Evolutionary conservation across 2,329 filamentous ascomycete genomes (phyloP), one percentile per base, ranked within the genome.

Genomic region (Penicillium sp.): DNA sequence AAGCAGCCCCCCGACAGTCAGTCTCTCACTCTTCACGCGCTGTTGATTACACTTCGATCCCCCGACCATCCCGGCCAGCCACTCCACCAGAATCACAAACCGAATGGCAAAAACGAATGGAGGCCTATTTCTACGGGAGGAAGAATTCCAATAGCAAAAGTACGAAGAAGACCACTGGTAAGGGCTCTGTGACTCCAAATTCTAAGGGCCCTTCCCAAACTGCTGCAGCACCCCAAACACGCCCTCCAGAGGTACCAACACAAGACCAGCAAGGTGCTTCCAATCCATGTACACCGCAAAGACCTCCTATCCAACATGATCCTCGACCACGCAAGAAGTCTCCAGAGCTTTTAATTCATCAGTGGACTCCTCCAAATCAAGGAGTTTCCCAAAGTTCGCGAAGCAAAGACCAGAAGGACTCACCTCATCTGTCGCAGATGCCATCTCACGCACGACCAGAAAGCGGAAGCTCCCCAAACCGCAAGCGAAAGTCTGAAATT

Each of bases 321-420:
- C 6, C 13, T n/a, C 30, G 27, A 23, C 25, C 41, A 15, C 29
- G 32, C 20, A 36, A 33, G 8, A 13, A 32, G 11, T 40, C 41
- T 9, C 31, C 37, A 15, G 28, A 31, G n/a, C 36, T 47, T 12
- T 34, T 38, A 6, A 44, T 47, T 15, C 44, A 44, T 17, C 44
- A 47, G 22, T 47, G 39, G 38, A 26, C 34, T 15, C 43, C 43
- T 11, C 44, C 44, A 10, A 20, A 13, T 6, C 15, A 41, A 11
- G 18, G 16, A 14, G 35, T 30, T 6, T 6, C 30, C 20, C 38
- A 38, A 10, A 31, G 20, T 22, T 26, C 2, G n/a, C n/a, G n/a
- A n/a, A n/a, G n/a, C 15, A 17, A 25, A 36, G 13, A 10, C 11
- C 31, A 39, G 11, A 16, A 16, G 9, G 25, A 29, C 5, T 16